phyloP scores from a whole-genome alignment of 2,329 filamentous ascomycete species.

The Stachybotrys chlorohalonatus region DNA sequence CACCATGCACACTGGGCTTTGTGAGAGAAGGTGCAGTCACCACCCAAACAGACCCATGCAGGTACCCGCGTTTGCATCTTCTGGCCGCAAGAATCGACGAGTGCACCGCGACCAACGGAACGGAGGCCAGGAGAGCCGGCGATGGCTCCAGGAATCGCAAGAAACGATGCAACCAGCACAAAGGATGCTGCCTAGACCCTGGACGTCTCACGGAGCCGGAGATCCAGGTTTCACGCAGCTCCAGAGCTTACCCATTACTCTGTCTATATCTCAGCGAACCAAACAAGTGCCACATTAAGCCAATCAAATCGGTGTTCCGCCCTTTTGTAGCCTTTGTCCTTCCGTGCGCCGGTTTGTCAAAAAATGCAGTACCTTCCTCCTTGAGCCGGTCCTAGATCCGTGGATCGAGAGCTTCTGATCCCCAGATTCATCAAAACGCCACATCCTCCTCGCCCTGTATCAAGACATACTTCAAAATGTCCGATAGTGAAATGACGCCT shows the following conservation, averaged over 20 bases:
- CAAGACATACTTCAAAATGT: slow-evolving; percentile 92
- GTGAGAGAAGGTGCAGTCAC: background rate
- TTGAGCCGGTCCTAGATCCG: background rate
- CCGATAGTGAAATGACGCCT: slow-evolving; percentile 86
- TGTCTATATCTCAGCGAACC: background rate
- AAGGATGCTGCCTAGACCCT: background rate
- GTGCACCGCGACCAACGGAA: background rate
- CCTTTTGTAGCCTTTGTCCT: background rate
- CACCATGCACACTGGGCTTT: background rate
- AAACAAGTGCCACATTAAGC: background rate
- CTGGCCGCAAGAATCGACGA: background rate
- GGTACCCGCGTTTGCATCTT: background rate
- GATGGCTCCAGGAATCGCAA: background rate
- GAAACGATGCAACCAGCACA: background rate
- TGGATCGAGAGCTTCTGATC: background rate
- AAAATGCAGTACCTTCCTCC: background rate
- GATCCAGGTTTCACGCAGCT: slow-evolving; percentile 1
- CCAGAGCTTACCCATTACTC: background rate
- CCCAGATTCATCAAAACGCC: slow-evolving; percentile 5
- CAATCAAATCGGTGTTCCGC: background rate
- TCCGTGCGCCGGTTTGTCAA: background rate
- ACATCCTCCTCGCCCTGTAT: slow-evolving; percentile 62
- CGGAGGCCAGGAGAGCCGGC: background rate
- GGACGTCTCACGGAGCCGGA: background rate
- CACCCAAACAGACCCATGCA: background rate